A percentile compares a stretch with the other conserved stretches of the same genome.
These are phyloP conservation scores for Clavispora asparagi DNA, from an alignment of 805 yeast genomes.

Conservation along the genomic window DNA sequence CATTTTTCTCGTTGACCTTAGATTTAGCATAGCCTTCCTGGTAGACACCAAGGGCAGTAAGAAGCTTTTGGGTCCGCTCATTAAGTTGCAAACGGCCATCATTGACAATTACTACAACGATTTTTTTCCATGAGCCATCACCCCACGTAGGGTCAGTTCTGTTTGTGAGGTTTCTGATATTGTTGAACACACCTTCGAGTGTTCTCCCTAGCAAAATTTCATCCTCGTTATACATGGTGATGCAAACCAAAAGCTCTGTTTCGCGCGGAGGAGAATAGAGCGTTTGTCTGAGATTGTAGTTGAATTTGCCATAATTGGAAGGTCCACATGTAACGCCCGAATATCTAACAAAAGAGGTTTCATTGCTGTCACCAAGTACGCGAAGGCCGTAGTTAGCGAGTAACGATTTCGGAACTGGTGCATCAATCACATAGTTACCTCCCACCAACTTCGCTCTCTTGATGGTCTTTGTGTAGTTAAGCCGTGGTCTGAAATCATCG, in stretches of 20 bases:
- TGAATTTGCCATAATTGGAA: constrained; percentile 50
- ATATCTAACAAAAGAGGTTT: constrained; percentile 84
- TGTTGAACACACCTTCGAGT: constrained; percentile 80
- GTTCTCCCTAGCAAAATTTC: constrained; percentile 81
- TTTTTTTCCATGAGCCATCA: constrained; percentile 90
- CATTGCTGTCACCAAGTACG: constrained; percentile 24
- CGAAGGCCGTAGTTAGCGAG: constrained; percentile 26
- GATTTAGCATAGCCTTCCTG: constrained; percentile 96
- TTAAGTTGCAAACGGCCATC: constrained; percentile 88
- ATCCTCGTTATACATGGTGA: constrained; percentile 88
- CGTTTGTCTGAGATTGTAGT: constrained; percentile 78
- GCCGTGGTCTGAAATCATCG: constrained; percentile 35
- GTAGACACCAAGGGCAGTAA: constrained; percentile 84
- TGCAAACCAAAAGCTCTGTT: constrained; percentile 80
- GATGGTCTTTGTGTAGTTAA: constrained; percentile 37
- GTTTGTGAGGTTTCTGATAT: constrained; percentile 67
- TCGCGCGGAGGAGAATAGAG: constrained; percentile 72
- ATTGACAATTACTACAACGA: constrained; percentile 82
- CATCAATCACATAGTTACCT: constrained; percentile 42
- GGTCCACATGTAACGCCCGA: constrained; percentile 96
- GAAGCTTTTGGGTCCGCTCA: constrained; percentile 70
- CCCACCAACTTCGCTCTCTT: constrained; percentile 51
- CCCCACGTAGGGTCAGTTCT: constrained; percentile 79
- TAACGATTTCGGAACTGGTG: constrained; percentile 36
- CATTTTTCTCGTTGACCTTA: constrained; percentile 76